Base-by-base conservation (phyloP, 2,329 filamentous ascomycete genomes). In the Chaetomium olivaceum region DNA sequence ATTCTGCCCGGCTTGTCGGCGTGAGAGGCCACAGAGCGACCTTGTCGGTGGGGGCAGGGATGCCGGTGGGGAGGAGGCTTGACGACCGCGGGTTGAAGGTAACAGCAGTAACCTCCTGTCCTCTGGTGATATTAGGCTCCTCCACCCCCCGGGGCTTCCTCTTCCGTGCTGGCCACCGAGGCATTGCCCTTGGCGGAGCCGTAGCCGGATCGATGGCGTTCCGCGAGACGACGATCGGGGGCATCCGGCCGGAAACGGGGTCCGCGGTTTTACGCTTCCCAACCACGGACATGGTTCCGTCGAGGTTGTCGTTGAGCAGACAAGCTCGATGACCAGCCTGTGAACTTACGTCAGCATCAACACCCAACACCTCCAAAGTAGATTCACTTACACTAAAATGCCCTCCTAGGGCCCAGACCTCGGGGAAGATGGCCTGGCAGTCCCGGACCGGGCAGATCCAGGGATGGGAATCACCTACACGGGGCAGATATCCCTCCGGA, bases 371-470 rank as follows among this genome's bases (percentile, higher is more conserved):
- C 16, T 46, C 33, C 5, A 11, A 33, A 46, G 12, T 1, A 1
- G 21, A 14, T 3, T 25, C 8, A 66, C 68, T 21, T 57, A 70
- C 65, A 46, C 59, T 70, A n/a, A 71, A 71, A 43, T 71, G 70
- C 2, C 61, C 61, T 0, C 69, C 70, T 0, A 71, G 64, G 6
- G 46, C 63, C 65, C 62, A 66, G 2, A 64, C 61, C 9, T 65
- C 48, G 1, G 43, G 4, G 46, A 71, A 71, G 6, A 66, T 21
- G 0, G 19, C 60, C 55, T 65, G 63, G 36, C 69, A 72, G 50
- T 68, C 63, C 21, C 61, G 23, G 19, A 71, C 23, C 0, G 69
- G 68, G 21, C 69, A 72, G 3, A 70, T 48, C 70, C 70, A 72
- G 0, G 70, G 69, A 3, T 66, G 4, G 9, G 56, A 19, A 4